A percentile compares a stretch with the other conserved stretches of the same genome.
Evolutionary conservation across 192 early-diverging fungal genomes (phyloP).

Genomic region (Coemansia sp.): DNA sequence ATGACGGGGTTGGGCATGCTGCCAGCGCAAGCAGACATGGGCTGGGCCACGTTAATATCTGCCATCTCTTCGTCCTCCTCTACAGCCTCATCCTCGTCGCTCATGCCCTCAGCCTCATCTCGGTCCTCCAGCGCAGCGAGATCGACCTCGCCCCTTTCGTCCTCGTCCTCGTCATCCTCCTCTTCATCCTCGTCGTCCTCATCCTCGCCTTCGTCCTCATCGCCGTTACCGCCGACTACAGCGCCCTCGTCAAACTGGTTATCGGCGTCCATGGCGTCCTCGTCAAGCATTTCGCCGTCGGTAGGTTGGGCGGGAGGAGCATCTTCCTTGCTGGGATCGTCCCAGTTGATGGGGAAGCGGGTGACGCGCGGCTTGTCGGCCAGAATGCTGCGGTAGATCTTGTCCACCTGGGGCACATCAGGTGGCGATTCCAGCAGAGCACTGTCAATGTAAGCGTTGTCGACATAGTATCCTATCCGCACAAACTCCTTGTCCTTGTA

Average conservation of each 20-base stretch:
- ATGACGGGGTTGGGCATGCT: not conserved
- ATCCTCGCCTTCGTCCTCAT: slow-evolving; percentile 23
- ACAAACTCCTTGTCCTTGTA: slow-evolving; percentile 93
- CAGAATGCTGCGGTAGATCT: slow-evolving; percentile 81
- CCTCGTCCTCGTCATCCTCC: slow-evolving; percentile 4
- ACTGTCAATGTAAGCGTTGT: slow-evolving; percentile 91
- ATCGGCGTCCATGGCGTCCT: slow-evolving; percentile 30
- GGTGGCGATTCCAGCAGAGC: slow-evolving; percentile 78
- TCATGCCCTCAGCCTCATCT: slow-evolving; percentile 25
- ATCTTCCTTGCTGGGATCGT: slow-evolving; percentile 42
- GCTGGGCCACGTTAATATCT: slow-evolving; percentile 8
- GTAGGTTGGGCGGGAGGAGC: slow-evolving; percentile 20
- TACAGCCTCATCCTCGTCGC: slow-evolving; percentile 8
- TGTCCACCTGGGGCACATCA: slow-evolving; percentile 64
- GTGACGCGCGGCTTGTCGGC: slow-evolving; percentile 95
- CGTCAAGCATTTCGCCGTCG: slow-evolving; percentile 17
- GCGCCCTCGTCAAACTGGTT: slow-evolving; percentile 10
- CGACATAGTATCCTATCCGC: slow-evolving; percentile 96
- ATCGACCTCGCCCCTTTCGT: slow-evolving; percentile 24
- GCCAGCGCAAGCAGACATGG: not conserved
- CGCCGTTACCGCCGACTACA: slow-evolving; percentile 12
- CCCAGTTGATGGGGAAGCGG: slow-evolving; percentile 76
- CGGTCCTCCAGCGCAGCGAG: slow-evolving; percentile 23
- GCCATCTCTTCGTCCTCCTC: slow-evolving; percentile 16
- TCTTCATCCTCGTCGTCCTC: slow-evolving; percentile 26